Conservation (phyloP, 352 stramenopile genomes). For the Phytophthora rubi region DNA sequence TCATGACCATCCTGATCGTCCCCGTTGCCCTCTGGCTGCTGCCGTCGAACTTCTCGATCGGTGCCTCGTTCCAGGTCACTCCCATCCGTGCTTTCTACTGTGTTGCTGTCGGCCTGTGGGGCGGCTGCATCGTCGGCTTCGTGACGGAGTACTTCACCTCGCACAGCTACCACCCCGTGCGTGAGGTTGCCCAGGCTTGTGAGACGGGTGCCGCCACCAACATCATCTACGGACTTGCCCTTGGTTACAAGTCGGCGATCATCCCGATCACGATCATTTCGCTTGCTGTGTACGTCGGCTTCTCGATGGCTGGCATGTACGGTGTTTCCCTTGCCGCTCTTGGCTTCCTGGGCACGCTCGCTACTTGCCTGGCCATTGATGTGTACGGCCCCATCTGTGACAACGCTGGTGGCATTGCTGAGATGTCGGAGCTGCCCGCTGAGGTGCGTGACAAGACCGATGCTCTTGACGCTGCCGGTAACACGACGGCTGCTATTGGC, state of each 20-base stretch:
- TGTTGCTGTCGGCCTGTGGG: slow-evolving; percentile 95
- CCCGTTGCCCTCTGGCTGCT: slow-evolving; percentile 92
- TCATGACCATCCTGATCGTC: slow-evolving; percentile 96
- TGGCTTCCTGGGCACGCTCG: slow-evolving; percentile 98
- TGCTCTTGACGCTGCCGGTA: slow-evolving; percentile 98
- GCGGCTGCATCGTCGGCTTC: slow-evolving; percentile 98
- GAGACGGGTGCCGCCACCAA: slow-evolving; percentile 99
- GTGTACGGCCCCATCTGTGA: slow-evolving; percentile 99
- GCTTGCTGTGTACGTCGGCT: slow-evolving; percentile 97
- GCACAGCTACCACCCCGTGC: slow-evolving; percentile 96
- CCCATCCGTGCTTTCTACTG: slow-evolving; percentile 93
- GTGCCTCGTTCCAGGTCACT: slow-evolving; percentile 68
- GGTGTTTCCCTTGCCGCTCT: slow-evolving; percentile 97
- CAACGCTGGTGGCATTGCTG: slow-evolving; percentile 99
- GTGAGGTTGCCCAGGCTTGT: slow-evolving; percentile 96
- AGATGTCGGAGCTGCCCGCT: slow-evolving; percentile 98
- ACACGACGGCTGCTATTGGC: slow-evolving; percentile 99
- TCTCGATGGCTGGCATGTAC: slow-evolving; percentile 98
- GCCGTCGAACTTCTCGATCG: slow-evolving; percentile 91
- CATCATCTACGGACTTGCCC: slow-evolving; percentile 99
- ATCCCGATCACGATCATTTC: slow-evolving; percentile 98
- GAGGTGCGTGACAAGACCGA: slow-evolving; percentile 99
- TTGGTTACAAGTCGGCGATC: slow-evolving; percentile 99
- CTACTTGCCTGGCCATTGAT: slow-evolving; percentile 99
- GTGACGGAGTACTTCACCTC: slow-evolving; percentile 99